phyloP scores from a whole-genome alignment of 2,329 filamentous ascomycete species.

The Gaeumannomyces tritici region DNA sequence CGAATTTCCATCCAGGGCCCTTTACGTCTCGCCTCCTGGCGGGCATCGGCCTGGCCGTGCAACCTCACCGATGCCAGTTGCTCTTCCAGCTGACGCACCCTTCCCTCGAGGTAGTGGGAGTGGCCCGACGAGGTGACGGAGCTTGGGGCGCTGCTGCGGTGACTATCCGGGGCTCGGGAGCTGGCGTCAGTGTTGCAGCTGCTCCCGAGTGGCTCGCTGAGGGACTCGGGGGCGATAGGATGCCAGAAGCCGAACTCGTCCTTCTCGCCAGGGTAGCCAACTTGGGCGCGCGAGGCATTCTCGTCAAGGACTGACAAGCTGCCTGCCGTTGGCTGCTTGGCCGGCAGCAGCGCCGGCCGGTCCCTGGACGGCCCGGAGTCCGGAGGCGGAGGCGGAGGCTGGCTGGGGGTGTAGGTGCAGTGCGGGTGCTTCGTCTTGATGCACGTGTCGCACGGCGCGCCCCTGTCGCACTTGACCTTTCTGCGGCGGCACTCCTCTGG shows the following conservation, averaged over 20 bases:
- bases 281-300: background rate
- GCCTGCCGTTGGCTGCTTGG: too few species aligned
- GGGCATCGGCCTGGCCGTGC: slow-evolving; percentile 11
- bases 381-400: too few species aligned
- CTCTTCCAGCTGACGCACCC: background rate
- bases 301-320: too few species aligned
- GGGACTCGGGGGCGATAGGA: background rate
- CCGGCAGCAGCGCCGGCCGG: too few species aligned
- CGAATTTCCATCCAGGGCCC: slow-evolving; percentile 14
- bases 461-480: background rate
- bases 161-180: background rate
- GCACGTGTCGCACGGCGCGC: background rate
- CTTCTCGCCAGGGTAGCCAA: background rate
- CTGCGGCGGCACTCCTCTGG: background rate
- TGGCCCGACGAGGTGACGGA: background rate
- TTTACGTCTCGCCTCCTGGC: slow-evolving; percentile 2
- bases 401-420: background rate
- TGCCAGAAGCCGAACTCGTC: background rate
- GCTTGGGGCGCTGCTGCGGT: background rate
- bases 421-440: background rate
- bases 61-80: slow-evolving; percentile 14
- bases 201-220: background rate
- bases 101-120: background rate
- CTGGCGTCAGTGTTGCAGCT: background rate
- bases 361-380: too few species aligned